Conservation (phyloP, 306 rosid genomes). For the Clitoria ternatea region DNA sequence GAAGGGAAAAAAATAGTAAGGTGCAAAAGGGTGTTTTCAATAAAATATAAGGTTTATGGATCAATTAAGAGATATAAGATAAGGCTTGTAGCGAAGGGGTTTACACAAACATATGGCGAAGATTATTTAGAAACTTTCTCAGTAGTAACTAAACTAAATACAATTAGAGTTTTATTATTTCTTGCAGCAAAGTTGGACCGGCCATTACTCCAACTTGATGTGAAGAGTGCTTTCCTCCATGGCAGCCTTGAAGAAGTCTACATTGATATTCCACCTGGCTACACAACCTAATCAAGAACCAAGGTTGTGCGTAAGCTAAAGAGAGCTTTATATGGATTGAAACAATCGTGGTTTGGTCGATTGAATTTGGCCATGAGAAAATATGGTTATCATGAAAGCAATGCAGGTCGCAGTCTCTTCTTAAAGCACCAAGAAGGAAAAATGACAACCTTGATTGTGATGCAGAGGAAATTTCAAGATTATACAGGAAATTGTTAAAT, state of each 20-base stretch:
- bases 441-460: background rate
- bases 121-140: background rate
- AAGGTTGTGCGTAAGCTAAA: too few species aligned
- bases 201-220: background rate
- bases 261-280: too few species aligned
- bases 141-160: background rate
- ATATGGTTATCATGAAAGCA: background rate
- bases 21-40: background rate
- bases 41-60: background rate
- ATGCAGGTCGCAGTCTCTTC: background rate
- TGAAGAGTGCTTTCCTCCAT: too few species aligned
- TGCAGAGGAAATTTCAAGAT: background rate
- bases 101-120: background rate
- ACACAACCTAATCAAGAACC: too few species aligned
- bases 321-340: too few species aligned
- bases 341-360: background rate
- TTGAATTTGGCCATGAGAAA: background rate
- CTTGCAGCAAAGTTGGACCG: background rate
- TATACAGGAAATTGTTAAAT: background rate
- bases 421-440: background rate
- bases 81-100: background rate
- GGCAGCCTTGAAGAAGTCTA: too few species aligned
- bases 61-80: background rate
- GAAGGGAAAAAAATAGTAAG: background rate
- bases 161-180: background rate